These are phyloP conservation scores for Musa schizocarpa DNA, from an alignment of 176 grass and related monocot genomes.

Conservation along the genomic window DNA sequence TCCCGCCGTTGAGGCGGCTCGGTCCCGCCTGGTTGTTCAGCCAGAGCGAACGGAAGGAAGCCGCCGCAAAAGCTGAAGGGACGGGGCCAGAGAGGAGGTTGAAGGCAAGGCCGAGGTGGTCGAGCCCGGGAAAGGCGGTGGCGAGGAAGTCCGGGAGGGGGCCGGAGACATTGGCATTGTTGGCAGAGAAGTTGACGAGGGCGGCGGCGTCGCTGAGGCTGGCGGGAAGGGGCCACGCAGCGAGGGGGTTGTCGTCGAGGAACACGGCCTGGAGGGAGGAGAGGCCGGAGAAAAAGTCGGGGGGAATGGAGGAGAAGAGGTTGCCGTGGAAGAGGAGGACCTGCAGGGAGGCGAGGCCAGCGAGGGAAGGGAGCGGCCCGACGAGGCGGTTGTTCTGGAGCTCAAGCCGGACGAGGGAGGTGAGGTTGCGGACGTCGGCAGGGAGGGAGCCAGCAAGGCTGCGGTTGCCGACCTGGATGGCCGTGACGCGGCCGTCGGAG, in stretches of 20 bases:
- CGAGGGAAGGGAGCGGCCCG: conserved; percentile 11
- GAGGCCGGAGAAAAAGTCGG: conserved; percentile 20
- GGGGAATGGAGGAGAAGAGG: conserved; percentile 25
- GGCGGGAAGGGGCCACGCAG: conserved; percentile 11
- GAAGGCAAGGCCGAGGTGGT: conserved; percentile 21
- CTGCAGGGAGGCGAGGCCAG: conserved; percentile 4
- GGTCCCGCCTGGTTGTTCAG: conserved; percentile 27
- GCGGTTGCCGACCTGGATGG: conserved; percentile 13
- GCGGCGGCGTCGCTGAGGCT: neutral
- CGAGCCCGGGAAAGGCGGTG: conserved; percentile 1
- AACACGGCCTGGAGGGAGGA: conserved; percentile 18
- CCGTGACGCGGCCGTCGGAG: conserved; percentile 7
- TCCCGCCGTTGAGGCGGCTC: neutral
- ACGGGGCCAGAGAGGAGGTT: conserved; percentile 5
- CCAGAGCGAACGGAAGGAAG: conserved; percentile 24
- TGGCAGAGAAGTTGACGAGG: conserved; percentile 27
- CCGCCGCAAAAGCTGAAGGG: conserved; percentile 4
- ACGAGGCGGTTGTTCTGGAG: conserved; percentile 5
- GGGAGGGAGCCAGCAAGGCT: conserved; percentile 8
- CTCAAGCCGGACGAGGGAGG: conserved; percentile 15
- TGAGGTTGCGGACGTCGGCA: conserved; percentile 9
- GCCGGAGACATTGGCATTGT: conserved; percentile 21
- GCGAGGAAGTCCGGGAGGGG: conserved; percentile 20
- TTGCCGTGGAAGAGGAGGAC: conserved; percentile 18
- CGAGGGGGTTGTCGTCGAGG: conserved; percentile 31